Evolutionary conservation across 192 early-diverging fungal genomes (phyloP).

Genomic region (Mortierella antarctica): DNA sequence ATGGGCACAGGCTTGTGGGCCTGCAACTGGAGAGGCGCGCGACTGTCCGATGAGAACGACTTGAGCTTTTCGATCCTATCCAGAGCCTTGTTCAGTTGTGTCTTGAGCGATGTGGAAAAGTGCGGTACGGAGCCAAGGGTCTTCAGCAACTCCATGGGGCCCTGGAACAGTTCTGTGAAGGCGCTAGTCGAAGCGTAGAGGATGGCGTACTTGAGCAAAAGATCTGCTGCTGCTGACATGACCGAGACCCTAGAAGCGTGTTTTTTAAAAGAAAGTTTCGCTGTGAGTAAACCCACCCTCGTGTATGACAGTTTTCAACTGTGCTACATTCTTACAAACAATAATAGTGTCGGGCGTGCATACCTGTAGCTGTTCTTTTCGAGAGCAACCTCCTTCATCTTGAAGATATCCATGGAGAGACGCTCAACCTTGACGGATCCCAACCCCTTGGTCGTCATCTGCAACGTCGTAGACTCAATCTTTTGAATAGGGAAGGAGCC

Average conservation of each 20-base stretch:
- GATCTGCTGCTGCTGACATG: conserved; percentile 49
- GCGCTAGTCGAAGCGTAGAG: conserved; percentile 71
- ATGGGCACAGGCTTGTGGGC: conserved; percentile 89
- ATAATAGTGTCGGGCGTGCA: not conserved
- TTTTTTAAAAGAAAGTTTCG: not conserved
- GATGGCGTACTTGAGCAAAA: conserved; percentile 59
- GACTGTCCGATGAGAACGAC: conserved; percentile 58
- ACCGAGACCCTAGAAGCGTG: conserved; percentile 42
- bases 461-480: conserved; percentile 19
- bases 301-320: not conserved
- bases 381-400: conserved; percentile 40
- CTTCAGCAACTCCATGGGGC: conserved; percentile 41
- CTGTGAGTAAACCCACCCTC: too few species aligned
- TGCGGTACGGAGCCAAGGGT: conserved; percentile 19
- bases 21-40: conserved; percentile 85
- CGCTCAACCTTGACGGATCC: conserved; percentile 23
- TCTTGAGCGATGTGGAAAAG: conserved; percentile 33
- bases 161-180: conserved; percentile 71
- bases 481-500: conserved; percentile 60
- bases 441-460: conserved; percentile 51
- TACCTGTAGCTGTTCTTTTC: conserved; percentile 50
- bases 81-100: conserved; percentile 38
- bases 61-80: conserved; percentile 63
- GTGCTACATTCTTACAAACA: not conserved
- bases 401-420: conserved; percentile 46